Base-by-base conservation (phyloP, 1,139 yeast genomes). In the Zygoascus hellenicus region DNA sequence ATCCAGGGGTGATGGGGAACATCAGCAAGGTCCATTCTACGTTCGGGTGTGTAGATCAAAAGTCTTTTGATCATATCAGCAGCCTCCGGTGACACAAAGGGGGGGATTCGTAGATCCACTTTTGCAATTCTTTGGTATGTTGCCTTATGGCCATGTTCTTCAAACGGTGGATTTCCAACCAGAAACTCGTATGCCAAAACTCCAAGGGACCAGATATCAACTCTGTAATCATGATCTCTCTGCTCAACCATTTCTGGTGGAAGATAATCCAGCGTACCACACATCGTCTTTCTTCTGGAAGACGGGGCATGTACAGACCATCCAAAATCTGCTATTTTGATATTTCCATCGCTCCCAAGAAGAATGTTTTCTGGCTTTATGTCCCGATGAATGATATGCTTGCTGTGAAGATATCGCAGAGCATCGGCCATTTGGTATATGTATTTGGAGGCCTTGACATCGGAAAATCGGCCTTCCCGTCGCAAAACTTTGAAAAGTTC, bases 221-320 rank as follows among this genome's bases (percentile, higher is more conserved):
- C 96, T 41, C 75, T 72, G 48, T 74, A 75, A 58, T 86, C 94
- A 60, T 92, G 95, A 32, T 81, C 84, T 57, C 78, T 79, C 2
- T 86, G 81, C 56, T 84, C 95, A 11, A 92, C 87, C 87, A 92
- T 84, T 67, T 92, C 98, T 2, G 98, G 98, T 0, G 98, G 95
- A 14, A 92, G 67, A 60, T 92, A 92, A 64, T 92, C 98, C 36
- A 92, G 71, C 0, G 98, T 92, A 0, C 98, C 98, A 66, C 98
- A 92, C 69, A 92, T 78, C 0, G 98, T 92, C 15, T 80, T 74
- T 57, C 97, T 70, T 53, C 81, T 51, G 16, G 58, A 67, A 2
- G 70, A 63, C 1, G 81, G 79, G 1, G 78, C 76, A 53, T 73
- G 83, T 0, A 90, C 95, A 49, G 96, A 85, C 97, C 97, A 92